A percentile compares a stretch with the other conserved stretches of the same genome.
Evolutionary conservation across 2,329 filamentous ascomycete genomes (phyloP).

Genomic region (Fusarium incarnatum): DNA sequence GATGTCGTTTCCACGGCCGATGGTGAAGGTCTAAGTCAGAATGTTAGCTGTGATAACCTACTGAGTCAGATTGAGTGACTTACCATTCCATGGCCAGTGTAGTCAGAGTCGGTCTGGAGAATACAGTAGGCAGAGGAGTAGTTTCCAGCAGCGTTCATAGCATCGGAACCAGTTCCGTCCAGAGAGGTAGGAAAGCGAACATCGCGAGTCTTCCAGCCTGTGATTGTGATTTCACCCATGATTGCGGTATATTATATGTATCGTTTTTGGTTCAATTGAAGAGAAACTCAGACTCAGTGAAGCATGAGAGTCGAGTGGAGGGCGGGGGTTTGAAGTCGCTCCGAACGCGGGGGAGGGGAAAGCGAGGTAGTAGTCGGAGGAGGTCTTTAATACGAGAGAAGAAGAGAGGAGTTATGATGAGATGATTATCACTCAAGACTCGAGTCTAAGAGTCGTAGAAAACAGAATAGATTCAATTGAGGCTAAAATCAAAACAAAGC

Average conservation of each 20-base stretch:
- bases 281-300: not conserved
- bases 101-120: slow-evolving; percentile 79
- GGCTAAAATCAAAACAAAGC: slow-evolving; percentile 3
- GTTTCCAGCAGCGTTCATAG: slow-evolving; percentile 94
- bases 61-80: not conserved
- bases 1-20: slow-evolving; percentile 91
- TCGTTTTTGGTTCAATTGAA: not conserved
- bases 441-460: not conserved
- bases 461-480: slow-evolving; percentile 24
- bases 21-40: slow-evolving; percentile 74
- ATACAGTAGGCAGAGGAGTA: slow-evolving; percentile 97
- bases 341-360: slow-evolving; percentile 42
- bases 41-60: slow-evolving; percentile 4
- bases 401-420: slow-evolving; percentile 11
- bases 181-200: slow-evolving; percentile 90
- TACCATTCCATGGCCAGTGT: slow-evolving; percentile 83
- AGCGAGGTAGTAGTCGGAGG: not conserved
- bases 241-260: slow-evolving; percentile 11
- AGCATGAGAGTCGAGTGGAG: not conserved
- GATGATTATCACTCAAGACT: not conserved
- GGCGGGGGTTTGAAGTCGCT: slow-evolving; percentile 33
- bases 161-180: slow-evolving; percentile 95
- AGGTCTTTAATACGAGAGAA: not conserved
- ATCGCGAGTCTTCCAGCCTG: slow-evolving; percentile 76
- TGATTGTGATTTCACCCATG: slow-evolving; percentile 72